Base-by-base conservation (phyloP, 1,284 basidiomycete species). In the Tilletia setariae region DNA sequence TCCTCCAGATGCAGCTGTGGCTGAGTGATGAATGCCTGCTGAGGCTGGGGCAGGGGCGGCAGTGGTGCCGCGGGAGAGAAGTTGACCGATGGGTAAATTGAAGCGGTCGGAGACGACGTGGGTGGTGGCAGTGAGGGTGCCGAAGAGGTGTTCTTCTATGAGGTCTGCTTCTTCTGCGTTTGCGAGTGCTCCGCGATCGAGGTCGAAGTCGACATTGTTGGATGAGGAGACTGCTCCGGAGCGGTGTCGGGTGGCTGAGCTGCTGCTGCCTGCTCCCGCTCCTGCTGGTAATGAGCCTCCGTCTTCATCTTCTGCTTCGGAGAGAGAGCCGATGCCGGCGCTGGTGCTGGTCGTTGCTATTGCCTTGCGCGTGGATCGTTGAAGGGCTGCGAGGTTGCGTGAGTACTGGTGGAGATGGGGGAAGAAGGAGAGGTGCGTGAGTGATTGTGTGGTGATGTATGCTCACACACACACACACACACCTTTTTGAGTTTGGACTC, bases 401-500 rank as follows among this genome's bases (percentile, higher is more conserved):
- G 56, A 61, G 35, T 61, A 61, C 56, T 61, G 51, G 16, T 25
- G 21, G 51, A n/a, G n/a, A 23, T 23, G 4, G 13, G 51, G 13
- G 28, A 23, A 13, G n/a, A 21, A 53, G 21, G 51, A 23, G 51
- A 25, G 21, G 47, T 15, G 47, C 53, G 30, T 28, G 53, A 8
- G 9, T 30, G 53, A 59, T 25, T 2, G 28, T 23, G 8, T 21
- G n/a, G 3, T 25, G 53, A 25, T 25, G n/a, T 19, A 9, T 44
- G 43, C 19, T 9, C 43, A 19, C 43, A 44, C 43, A 44, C 43
- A 9, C 43, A 44, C 11, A 9, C 19, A 21, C 56, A 35, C 28
- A 61, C 56, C 56, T 61, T 61, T 30, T n/a, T 61, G 56, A 61
- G 56, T 21, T 61, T 61, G 56, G 56, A 61, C 56, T 61, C 56